These are phyloP conservation scores for Raffaelea ambrosiae DNA, from an alignment of 2,329 filamentous ascomycete genomes.

Conservation along the genomic window DNA sequence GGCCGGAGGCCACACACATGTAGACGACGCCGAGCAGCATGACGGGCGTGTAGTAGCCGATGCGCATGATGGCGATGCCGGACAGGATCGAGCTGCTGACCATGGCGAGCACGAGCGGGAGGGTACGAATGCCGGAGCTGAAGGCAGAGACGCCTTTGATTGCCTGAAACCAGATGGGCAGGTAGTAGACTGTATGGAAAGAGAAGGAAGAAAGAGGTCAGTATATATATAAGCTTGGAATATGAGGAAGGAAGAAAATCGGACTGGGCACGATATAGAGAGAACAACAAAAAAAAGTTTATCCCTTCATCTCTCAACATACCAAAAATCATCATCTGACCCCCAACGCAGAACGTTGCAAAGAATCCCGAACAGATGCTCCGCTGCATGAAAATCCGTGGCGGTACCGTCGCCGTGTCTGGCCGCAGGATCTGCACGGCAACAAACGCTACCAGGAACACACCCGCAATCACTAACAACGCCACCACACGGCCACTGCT, in stretches of 20 bases:
- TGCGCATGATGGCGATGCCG: constrained; percentile 25
- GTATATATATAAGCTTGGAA: not conserved
- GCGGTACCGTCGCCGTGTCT: constrained; percentile 27
- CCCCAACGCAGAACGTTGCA: constrained; percentile 23
- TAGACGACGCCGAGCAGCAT: constrained; percentile 29
- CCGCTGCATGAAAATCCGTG: constrained; percentile 30
- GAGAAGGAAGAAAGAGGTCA: not conserved
- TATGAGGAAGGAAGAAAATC: not conserved
- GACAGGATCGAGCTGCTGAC: constrained; percentile 31
- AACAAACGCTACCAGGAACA: constrained; percentile 37
- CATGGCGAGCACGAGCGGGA: constrained; percentile 32
- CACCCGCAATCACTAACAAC: constrained; percentile 39
- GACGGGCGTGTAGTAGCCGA: constrained; percentile 37
- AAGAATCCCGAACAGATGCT: constrained; percentile 27
- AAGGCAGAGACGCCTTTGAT: constrained; percentile 31
- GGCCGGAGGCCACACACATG: constrained; percentile 27
- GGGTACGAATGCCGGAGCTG: constrained; percentile 31
- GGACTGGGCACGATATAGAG: too few species aligned
- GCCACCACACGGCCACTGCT: constrained; percentile 37
- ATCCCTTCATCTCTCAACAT: too few species aligned
- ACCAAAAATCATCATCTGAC: constrained; percentile 28
- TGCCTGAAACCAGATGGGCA: constrained; percentile 44
- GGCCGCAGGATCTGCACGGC: constrained; percentile 25
- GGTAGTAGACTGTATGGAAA: constrained; percentile 27
- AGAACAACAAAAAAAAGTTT: too few species aligned